Conservation (phyloP, 2,329 filamentous ascomycete genomes). For the Aspergillus pseudotamarii region DNA sequence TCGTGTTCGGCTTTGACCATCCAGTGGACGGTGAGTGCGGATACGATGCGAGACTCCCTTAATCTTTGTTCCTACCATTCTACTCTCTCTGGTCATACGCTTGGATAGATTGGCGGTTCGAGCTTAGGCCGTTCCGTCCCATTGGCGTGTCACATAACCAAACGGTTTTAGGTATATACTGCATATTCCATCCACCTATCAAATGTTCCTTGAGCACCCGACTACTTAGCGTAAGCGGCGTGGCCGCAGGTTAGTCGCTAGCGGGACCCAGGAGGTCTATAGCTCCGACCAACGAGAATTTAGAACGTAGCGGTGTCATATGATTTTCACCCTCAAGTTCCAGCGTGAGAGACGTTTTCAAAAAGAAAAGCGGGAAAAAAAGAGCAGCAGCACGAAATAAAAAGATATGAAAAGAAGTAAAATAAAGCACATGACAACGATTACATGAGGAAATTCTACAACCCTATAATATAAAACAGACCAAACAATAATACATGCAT, state of each 20-base stretch:
- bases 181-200: conserved; percentile 20
- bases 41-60: conserved; percentile 9
- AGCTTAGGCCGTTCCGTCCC: conserved; percentile 13
- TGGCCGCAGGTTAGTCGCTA: conserved; percentile 13
- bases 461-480: background rate
- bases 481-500: background rate
- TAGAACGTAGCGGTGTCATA: conserved; percentile 21
- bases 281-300: conserved; percentile 18
- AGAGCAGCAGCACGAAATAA: background rate
- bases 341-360: background rate
- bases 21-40: conserved; percentile 6
- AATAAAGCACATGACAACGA: background rate
- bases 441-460: background rate
- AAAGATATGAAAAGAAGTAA: background rate
- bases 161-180: conserved; percentile 23
- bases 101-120: conserved; percentile 17
- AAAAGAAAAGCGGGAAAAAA: no score
- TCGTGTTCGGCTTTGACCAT: conserved; percentile 7
- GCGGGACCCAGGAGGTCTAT: background rate
- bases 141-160: conserved; percentile 24
- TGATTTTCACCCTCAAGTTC: conserved; percentile 1
- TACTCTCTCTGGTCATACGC: conserved; percentile 9
- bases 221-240: conserved; percentile 13
- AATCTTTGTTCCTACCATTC: conserved; percentile 17
- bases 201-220: conserved; percentile 6